Conservation (phyloP, 495 filamentous ascomycete species). For the Staphylotrichum tortipilum region DNA sequence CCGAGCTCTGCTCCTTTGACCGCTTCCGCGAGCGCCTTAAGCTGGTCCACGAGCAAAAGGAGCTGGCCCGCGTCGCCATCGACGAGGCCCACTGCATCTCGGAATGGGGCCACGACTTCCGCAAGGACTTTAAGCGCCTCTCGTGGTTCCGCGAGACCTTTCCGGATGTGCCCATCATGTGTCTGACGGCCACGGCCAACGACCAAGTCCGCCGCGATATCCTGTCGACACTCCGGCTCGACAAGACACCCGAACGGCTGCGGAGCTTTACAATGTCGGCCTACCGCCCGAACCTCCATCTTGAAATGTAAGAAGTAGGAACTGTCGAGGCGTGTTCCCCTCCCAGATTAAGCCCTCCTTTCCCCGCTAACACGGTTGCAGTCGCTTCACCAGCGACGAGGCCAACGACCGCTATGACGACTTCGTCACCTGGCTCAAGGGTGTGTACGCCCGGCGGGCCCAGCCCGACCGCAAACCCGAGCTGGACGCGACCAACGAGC, state of each 20-base stretch:
- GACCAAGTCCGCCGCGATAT: constrained; percentile 70
- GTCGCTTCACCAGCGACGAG: constrained; percentile 68
- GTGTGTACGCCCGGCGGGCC: constrained; percentile 56
- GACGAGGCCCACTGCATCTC: constrained; percentile 97
- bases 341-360: no score
- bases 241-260: constrained; percentile 42
- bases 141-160: constrained; percentile 76
- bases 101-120: constrained; percentile 98
- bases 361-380: no score
- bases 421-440: constrained; percentile 64
- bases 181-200: constrained; percentile 86
- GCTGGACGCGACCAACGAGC: constrained; percentile 41
- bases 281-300: constrained; percentile 76
- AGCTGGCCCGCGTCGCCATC: constrained; percentile 77
- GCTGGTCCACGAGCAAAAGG: constrained; percentile 68
- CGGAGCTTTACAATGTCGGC: constrained; percentile 74
- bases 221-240: constrained; percentile 61
- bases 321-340: no score
- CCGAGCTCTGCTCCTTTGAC: constrained; percentile 74
- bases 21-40: constrained; percentile 66
- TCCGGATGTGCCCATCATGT: constrained; percentile 79
- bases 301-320: constrained; percentile 57
- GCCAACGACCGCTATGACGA: constrained; percentile 59
- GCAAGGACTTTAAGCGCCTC: constrained; percentile 82
- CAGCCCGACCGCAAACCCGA: constrained; percentile 39